Base-by-base conservation (phyloP, 345 rosid species). In the Luvunga scandens region DNA sequence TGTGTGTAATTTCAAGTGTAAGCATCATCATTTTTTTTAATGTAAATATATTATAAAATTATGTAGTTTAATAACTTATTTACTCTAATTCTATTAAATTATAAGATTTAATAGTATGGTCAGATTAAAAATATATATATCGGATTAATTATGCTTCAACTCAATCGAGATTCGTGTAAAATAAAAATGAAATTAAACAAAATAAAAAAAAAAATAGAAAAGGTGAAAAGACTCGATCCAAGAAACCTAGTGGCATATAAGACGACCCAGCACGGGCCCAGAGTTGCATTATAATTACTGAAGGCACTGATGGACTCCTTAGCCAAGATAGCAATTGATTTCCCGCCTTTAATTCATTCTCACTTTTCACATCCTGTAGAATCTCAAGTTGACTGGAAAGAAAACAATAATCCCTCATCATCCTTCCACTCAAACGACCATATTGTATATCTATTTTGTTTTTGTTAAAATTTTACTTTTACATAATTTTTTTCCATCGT, bases 321-420 rank as follows among this genome's bases (percentile, higher is more conserved):
- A 9, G 42, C 78, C 59, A 62, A 36, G 57, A 36, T 75, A 61
- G 79, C 60, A 55, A 57, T 66, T 39, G n/a, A 7, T 73, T 77
- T 61, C 77, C 75, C 69, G 30, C 75, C 78, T 38, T 74, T 60
- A 60, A 25, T 60, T 77, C 31, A 14, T 53, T 55, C 24, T 53
- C 31, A 27, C 64, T 75, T 78, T 81, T 55, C 66, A 59, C 66
- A 59, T 63, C 78, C 50, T 68, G 18, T 38, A 2, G 76, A 78
- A 60, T 81, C 76, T 61, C 73, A 28, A 57, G 66, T 31, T 39
- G 13, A 45, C 24, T 24, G 69, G 50, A 45, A 45, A 45, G 16
- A 45, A 45, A 45, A 13, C 50, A 45, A 13, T 2, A 4, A 69
- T 38, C 68, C 72, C 39, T 76, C 66, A 73, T 69, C 69, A 64